Evolutionary conservation across 352 stramenopile species (phyloP).

Genomic region (Phytophthora podocarpi): DNA sequence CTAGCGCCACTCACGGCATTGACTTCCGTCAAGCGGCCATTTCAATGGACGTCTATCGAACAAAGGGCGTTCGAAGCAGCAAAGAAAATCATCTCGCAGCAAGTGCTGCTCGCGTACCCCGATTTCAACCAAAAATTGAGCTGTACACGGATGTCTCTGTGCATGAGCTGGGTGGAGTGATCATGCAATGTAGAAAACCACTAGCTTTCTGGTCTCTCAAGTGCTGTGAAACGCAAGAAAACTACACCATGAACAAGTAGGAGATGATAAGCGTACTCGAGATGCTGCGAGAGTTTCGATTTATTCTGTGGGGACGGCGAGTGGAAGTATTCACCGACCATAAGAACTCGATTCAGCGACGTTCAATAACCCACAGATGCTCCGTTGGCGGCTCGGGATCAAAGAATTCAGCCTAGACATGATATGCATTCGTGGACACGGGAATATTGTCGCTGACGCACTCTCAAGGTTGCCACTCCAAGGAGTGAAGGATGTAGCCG

Average conservation of each 20-base stretch:
- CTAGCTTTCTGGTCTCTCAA: constrained; percentile 2
- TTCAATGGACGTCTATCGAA: background rate
- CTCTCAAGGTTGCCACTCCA: background rate
- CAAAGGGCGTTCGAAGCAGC: background rate
- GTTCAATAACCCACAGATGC: constrained; percentile 1
- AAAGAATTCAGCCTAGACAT: background rate
- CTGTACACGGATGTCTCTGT: constrained; percentile 1
- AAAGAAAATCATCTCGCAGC: background rate
- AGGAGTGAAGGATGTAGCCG: too few relatives aligned
- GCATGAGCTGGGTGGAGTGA: background rate
- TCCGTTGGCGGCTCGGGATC: background rate
- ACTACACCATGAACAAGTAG: constrained; percentile 2
- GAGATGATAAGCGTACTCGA: background rate
- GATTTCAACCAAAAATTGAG: background rate
- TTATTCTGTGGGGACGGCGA: background rate
- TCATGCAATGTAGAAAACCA: background rate
- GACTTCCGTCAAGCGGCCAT: background rate
- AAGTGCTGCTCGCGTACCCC: background rate
- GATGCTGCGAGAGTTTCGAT: background rate
- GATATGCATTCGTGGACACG: background rate
- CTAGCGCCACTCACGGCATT: background rate
- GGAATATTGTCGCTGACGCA: background rate
- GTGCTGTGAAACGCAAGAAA: background rate
- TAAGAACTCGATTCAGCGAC: background rate
- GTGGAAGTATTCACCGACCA: background rate